A percentile compares a stretch with the other conserved stretches of the same genome.
These are phyloP conservation scores for Trypanosoma grayi DNA, from an alignment of 208 protist genomes.

Conservation along the genomic window DNA sequence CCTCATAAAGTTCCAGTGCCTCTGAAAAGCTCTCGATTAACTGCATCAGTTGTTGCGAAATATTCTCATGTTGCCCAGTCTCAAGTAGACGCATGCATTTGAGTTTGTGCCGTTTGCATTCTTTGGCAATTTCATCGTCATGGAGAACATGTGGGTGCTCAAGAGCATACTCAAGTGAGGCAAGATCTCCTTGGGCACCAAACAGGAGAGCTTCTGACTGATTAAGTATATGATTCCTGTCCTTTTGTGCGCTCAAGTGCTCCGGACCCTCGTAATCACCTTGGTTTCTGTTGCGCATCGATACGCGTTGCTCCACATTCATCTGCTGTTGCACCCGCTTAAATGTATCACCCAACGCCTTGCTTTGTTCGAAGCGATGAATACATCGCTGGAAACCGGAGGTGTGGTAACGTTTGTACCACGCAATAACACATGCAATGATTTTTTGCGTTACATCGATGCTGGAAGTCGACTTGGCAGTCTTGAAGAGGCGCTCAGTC, in stretches of 20 bases:
- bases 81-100: slow-evolving; percentile 82
- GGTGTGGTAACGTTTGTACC: slow-evolving; percentile 78
- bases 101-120: slow-evolving; percentile 82
- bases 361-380: slow-evolving; percentile 75
- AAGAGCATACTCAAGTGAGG: slow-evolving; percentile 85
- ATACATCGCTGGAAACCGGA: slow-evolving; percentile 69
- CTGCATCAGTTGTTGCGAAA: slow-evolving; percentile 74
- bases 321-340: slow-evolving; percentile 38
- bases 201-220: slow-evolving; percentile 74
- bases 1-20: slow-evolving; percentile 77
- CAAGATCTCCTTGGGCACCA: slow-evolving; percentile 81
- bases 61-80: slow-evolving; percentile 61
- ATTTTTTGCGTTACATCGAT: slow-evolving; percentile 67
- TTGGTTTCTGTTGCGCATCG: slow-evolving; percentile 12
- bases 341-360: slow-evolving; percentile 60
- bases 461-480: slow-evolving; percentile 58
- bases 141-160: slow-evolving; percentile 82
- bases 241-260: slow-evolving; percentile 31
- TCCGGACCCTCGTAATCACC: slow-evolving; percentile 23
- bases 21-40: slow-evolving; percentile 84
- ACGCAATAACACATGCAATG: slow-evolving; percentile 64
- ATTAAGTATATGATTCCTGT: slow-evolving; percentile 54
- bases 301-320: slow-evolving; percentile 32
- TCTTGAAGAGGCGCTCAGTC: slow-evolving; percentile 84
- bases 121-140: slow-evolving; percentile 74